phyloP scores from a whole-genome alignment of 2,329 filamentous ascomycete species.

The Xylariaceae sp. region DNA sequence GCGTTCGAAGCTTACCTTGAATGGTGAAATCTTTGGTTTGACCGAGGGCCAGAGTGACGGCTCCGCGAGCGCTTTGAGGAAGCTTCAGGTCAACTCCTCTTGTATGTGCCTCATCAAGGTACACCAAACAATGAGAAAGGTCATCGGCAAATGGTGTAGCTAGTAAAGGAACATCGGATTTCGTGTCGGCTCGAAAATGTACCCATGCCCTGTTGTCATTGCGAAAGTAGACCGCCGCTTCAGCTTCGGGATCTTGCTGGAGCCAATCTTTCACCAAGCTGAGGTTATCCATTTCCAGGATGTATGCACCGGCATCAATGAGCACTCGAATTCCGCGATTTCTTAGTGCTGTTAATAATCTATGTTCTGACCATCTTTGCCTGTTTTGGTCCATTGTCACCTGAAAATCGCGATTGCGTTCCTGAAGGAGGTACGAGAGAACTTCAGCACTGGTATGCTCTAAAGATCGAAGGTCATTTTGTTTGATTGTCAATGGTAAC shows the following conservation, averaged over 20 bases:
- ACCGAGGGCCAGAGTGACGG: conserved; percentile 52
- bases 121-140: conserved; percentile 51
- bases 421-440: conserved; percentile 51
- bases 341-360: conserved; percentile 39
- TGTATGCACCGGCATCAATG: conserved; percentile 62
- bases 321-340: conserved; percentile 44
- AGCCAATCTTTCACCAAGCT: conserved; percentile 50
- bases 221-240: conserved; percentile 53
- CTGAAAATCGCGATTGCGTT: conserved; percentile 43
- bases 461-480: conserved; percentile 55
- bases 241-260: conserved; percentile 36
- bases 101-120: conserved; percentile 57
- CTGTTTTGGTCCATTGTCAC: conserved; percentile 28
- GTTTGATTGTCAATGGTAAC: conserved; percentile 56
- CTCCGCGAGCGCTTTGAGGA: conserved; percentile 43
- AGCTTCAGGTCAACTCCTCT: conserved; percentile 58
- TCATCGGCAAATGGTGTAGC: conserved; percentile 52
- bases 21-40: conserved; percentile 60
- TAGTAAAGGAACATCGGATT: conserved; percentile 39
- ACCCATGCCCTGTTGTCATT: conserved; percentile 42
- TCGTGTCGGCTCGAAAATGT: conserved; percentile 32
- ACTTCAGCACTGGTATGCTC: conserved; percentile 62
- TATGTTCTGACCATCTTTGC: conserved; percentile 40
- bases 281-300: conserved; percentile 59
- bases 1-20: conserved; percentile 43